Evolutionary conservation across 352 stramenopile species (phyloP).

Genomic region (Phytophthora ramorum): DNA sequence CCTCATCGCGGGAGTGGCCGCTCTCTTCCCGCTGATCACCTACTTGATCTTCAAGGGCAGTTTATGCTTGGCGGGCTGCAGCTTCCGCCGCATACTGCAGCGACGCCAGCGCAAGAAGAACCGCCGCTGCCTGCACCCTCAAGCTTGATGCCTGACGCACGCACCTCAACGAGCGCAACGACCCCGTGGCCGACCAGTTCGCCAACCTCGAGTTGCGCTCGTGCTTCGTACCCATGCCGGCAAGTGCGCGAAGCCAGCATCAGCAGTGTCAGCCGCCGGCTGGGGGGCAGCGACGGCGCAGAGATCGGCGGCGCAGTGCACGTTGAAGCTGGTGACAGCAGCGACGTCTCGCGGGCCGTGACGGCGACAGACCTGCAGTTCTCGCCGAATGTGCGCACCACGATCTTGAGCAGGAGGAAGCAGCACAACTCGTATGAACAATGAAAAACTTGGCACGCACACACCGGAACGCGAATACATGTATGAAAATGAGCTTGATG

Average conservation of each 20-base stretch:
- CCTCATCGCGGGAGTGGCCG: conserved; percentile 14
- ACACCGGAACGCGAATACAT: conserved; percentile 1
- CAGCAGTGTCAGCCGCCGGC: conserved; percentile 10
- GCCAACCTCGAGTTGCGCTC: conserved; percentile 34
- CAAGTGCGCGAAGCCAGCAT: conserved; percentile 5
- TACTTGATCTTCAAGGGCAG: conserved; percentile 30
- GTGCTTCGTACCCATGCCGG: conserved; percentile 33
- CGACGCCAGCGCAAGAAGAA: conserved; percentile 10
- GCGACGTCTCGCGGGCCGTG: conserved; percentile 19
- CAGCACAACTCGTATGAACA: conserved; percentile 18
- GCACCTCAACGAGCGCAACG: conserved; percentile 24
- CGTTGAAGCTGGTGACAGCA: conserved; percentile 21
- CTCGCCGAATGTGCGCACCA: not conserved
- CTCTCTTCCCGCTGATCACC: conserved; percentile 21
- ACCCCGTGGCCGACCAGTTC: conserved; percentile 21
- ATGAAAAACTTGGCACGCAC: not conserved
- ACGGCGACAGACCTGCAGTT: conserved; percentile 22
- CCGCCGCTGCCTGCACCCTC: conserved; percentile 15
- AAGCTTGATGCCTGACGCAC: conserved; percentile 34
- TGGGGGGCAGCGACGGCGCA: conserved; percentile 2
- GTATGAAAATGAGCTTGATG: not conserved
- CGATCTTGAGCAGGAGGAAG: not conserved
- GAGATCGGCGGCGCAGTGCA: conserved; percentile 18
- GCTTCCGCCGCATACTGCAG: conserved; percentile 5
- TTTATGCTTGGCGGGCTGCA: conserved; percentile 14